phyloP scores from a whole-genome alignment of 2,329 filamentous ascomycete species.

The Tetracladium maxilliforme region DNA sequence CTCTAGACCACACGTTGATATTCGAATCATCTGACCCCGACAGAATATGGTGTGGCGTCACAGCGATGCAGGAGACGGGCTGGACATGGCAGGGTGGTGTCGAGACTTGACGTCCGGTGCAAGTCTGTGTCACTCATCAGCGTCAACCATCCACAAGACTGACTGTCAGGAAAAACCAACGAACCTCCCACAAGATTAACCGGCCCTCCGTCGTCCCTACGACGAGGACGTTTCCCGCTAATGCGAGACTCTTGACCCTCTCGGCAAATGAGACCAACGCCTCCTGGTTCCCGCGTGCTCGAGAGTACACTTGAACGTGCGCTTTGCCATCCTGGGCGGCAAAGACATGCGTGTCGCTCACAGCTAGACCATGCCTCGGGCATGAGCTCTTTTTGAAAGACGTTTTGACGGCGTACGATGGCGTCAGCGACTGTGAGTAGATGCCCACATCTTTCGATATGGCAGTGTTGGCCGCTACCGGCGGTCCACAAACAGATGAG shows the following conservation, averaged over 20 bases:
- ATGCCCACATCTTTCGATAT: conserved; percentile 72
- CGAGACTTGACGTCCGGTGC: conserved; percentile 61
- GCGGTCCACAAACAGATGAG: conserved; percentile 40
- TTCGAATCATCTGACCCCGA: conserved; percentile 78
- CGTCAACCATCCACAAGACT: conserved; percentile 3
- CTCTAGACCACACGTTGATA: conserved; percentile 81
- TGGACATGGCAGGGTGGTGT: conserved; percentile 70
- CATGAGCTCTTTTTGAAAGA: conserved; percentile 87
- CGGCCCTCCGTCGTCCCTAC: conserved; percentile 77
- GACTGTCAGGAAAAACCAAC: conserved; percentile 10
- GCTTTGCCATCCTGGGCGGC: conserved; percentile 85
- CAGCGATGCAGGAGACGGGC: conserved; percentile 60
- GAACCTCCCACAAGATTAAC: conserved; percentile 84
- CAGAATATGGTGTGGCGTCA: conserved; percentile 58
- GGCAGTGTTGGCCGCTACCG: conserved; percentile 44
- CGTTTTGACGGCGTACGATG: conserved; percentile 57
- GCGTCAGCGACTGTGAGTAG: conserved; percentile 71
- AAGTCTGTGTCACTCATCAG: conserved; percentile 41
- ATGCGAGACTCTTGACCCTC: conserved; percentile 62
- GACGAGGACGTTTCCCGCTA: conserved; percentile 59
- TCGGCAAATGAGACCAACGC: conserved; percentile 79
- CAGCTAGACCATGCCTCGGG: conserved; percentile 63
- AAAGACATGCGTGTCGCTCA: conserved; percentile 74
- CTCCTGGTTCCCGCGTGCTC: conserved; percentile 74
- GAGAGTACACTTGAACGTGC: conserved; percentile 82